Conservation (phyloP, 2,329 filamentous ascomycete species). For the Verticillium dahliae region DNA sequence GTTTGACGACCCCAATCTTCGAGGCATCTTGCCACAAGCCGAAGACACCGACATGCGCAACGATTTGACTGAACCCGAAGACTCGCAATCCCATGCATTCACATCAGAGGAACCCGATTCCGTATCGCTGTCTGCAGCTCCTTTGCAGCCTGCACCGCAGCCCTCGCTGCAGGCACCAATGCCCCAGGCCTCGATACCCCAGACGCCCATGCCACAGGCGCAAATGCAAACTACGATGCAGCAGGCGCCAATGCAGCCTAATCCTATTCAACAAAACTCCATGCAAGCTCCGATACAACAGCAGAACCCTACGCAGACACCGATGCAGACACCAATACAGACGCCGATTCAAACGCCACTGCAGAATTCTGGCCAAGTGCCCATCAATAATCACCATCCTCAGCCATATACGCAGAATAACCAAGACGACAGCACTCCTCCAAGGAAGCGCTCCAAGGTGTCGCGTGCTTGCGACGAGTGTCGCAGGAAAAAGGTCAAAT, state of each 20-base stretch:
- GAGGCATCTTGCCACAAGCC: constrained; percentile 36
- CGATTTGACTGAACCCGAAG: constrained; percentile 15
- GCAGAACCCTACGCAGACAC: constrained; percentile 8
- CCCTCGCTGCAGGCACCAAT: constrained; percentile 5
- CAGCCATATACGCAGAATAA: background rate
- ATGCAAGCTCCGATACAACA: background rate
- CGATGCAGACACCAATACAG: constrained; percentile 12
- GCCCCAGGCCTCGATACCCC: constrained; percentile 3
- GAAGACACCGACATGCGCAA: constrained; percentile 12
- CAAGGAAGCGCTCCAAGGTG: constrained; percentile 76
- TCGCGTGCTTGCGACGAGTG: constrained; percentile 87
- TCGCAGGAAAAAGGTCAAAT: constrained; percentile 83
- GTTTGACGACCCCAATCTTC: constrained; percentile 34
- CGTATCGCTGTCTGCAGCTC: constrained; percentile 16
- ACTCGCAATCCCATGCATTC: constrained; percentile 23
- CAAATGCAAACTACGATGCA: constrained; percentile 1
- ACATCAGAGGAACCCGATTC: constrained; percentile 4
- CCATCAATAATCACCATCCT: constrained; percentile 25
- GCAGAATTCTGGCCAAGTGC: constrained; percentile 15
- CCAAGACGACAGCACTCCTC: constrained; percentile 52
- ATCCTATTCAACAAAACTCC: background rate
- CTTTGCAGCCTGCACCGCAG: constrained; percentile 22
- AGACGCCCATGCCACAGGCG: constrained; percentile 8
- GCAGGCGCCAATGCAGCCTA: background rate
- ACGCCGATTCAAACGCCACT: constrained; percentile 10